Base-by-base conservation (phyloP, 139 green algal genomes). In the Edaphochlamys debaryana region DNA sequence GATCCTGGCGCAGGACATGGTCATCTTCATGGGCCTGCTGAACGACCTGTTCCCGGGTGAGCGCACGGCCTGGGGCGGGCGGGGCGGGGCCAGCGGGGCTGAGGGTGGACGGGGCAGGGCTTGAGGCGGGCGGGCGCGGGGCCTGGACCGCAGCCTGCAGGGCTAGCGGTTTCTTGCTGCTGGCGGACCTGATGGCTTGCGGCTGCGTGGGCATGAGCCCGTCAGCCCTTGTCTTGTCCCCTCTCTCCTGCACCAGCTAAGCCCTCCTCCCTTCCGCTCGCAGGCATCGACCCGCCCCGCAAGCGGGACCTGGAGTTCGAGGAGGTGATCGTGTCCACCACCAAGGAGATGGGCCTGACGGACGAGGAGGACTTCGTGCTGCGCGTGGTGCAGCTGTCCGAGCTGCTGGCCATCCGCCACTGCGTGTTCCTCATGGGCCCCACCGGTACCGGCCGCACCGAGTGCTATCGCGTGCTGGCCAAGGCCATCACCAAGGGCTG, bases 361-460 rank as follows among this genome's bases (percentile, higher is more conserved):
- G 38, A 79, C 29, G 93, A 97, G 68, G 92, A 94, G 29, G 92
- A 96, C 87, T 97, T 97, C 85, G 88, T 94, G 40, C 91, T 97
- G 62, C 90, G 94, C 48, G 88, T 97, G 27, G 91, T 95, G 68
- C 94, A 96, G 84, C 86, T 97, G 17, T 91, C 85, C 32, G 94
- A 97, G 83, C 94, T 96, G 79, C 86, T 97, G 71, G 94, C 94
- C 79, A 97, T 97, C 82, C 89, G 94, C 41, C 94, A 97, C 85
- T 97, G 94, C 87, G 90, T 97, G n/a, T 97, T 97, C 89, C 86
- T 97, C 30, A 97, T 97, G 94, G 94, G 94, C 23, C 93, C 93
- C 71, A 95, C 94, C 38, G 94, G 94, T 70, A 87, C 82, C 37
- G 94, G 92, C 32, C 89, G 94, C 52, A 94, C 92, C 37, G 93